These are phyloP conservation scores for Dissophora globulifera DNA, from an alignment of 192 early-diverging fungal genomes.

Conservation along the genomic window DNA sequence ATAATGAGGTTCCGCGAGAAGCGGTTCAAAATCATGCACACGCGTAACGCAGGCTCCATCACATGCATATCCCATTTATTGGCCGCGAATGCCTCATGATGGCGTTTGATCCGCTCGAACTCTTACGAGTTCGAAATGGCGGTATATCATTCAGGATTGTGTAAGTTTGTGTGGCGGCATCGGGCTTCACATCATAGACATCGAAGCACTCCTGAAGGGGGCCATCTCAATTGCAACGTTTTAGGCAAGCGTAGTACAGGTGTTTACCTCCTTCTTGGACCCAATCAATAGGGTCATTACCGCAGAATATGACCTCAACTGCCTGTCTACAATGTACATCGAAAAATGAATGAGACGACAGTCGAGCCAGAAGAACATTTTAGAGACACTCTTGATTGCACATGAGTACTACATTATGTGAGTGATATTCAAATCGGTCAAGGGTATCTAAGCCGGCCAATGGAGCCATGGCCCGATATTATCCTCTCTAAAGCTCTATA, in stretches of 20 bases:
- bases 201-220: no score
- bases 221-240: no score
- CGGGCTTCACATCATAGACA: no score
- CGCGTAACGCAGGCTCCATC: conserved; percentile 25
- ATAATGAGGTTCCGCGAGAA: conserved; percentile 20
- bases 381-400: neutral
- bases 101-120: conserved; percentile 19
- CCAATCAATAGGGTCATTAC: neutral
- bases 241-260: no score
- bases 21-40: conserved; percentile 43
- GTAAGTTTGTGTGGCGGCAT: neutral
- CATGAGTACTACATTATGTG: neutral
- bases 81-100: conserved; percentile 12
- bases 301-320: neutral
- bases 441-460: no score
- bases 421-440: no score
- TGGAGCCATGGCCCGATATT: no score
- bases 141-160: neutral
- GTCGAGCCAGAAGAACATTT: neutral
- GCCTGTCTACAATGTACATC: neutral
- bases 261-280: conserved; percentile 2
- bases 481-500: no score
- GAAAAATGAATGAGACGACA: neutral
- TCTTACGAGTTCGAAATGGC: conserved; percentile 5
- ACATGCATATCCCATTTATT: conserved; percentile 15